A percentile compares a stretch with the other conserved stretches of the same genome.
These are phyloP conservation scores for Aspergillus bridgeri DNA, from an alignment of 495 filamentous ascomycete species.

Conservation along the genomic window DNA sequence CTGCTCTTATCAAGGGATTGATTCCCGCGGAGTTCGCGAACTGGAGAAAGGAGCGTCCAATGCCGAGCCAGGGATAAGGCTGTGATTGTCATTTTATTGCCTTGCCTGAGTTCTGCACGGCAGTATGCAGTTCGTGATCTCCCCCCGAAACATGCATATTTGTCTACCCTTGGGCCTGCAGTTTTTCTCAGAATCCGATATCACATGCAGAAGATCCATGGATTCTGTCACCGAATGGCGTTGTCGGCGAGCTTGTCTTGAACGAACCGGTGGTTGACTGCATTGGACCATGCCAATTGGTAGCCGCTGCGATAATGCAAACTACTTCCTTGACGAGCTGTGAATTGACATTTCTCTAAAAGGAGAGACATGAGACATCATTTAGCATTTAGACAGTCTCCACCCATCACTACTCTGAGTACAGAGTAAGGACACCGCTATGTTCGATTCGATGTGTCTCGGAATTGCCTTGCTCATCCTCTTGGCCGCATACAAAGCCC, in stretches of 20 bases:
- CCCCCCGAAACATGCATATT: too few relatives aligned
- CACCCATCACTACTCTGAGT: too few relatives aligned
- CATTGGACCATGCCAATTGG: neutral
- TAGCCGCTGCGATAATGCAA: too few relatives aligned
- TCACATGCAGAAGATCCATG: neutral
- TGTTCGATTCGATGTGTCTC: neutral
- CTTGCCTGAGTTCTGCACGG: neutral
- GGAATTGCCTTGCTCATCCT: neutral
- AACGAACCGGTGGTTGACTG: neutral
- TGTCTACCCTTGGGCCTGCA: too few relatives aligned
- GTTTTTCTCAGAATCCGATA: neutral
- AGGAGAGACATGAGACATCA: too few relatives aligned
- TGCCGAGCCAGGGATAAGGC: neutral
- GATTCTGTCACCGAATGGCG: neutral
- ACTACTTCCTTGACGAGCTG: too few relatives aligned
- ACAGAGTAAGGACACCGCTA: too few relatives aligned
- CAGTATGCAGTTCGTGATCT: neutral
- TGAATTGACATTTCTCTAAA: too few relatives aligned
- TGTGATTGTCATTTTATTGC: neutral
- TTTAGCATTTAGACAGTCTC: too few relatives aligned
- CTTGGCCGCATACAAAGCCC: neutral
- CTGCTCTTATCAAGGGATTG: neutral
- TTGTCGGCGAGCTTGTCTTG: neutral
- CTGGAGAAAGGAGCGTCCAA: neutral
- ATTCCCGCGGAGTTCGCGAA: neutral